phyloP scores from a whole-genome alignment of 495 filamentous ascomycete species.

The Penicillium antarcticum region DNA sequence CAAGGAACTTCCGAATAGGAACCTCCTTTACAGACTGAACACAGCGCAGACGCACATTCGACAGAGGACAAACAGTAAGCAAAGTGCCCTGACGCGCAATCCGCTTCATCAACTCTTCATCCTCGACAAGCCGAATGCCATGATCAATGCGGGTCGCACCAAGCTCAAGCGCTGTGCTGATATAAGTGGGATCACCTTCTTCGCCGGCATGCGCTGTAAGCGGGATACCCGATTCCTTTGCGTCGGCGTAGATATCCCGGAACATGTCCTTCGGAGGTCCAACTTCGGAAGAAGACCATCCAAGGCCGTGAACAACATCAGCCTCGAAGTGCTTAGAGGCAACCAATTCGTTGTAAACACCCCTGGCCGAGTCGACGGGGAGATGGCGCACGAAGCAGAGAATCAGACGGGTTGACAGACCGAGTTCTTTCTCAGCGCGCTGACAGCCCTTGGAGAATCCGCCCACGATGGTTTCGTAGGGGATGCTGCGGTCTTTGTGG shows the following conservation, averaged over 20 bases:
- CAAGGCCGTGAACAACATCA: slow-evolving; percentile 58
- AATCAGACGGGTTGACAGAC: slow-evolving; percentile 60
- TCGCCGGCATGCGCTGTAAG: slow-evolving; percentile 73
- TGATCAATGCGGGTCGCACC: slow-evolving; percentile 66
- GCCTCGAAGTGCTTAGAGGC: slow-evolving; percentile 48
- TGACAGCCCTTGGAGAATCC: slow-evolving; percentile 58
- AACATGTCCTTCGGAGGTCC: slow-evolving; percentile 63
- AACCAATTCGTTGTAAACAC: slow-evolving; percentile 46
- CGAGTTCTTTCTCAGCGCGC: slow-evolving; percentile 60
- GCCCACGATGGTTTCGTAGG: slow-evolving; percentile 54
- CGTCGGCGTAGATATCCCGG: slow-evolving; percentile 54
- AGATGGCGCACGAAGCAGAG: slow-evolving; percentile 70
- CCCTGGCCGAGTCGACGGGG: slow-evolving; percentile 49
- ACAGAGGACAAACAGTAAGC: slow-evolving; percentile 69
- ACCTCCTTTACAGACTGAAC: slow-evolving; percentile 54
- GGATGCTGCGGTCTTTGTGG: slow-evolving; percentile 61
- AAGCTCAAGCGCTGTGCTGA: slow-evolving; percentile 61
- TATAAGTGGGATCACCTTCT: slow-evolving; percentile 67
- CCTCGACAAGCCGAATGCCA: slow-evolving; percentile 62
- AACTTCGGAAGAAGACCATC: slow-evolving; percentile 64
- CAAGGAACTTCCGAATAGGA: slow-evolving; percentile 63
- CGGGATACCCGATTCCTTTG: slow-evolving; percentile 46
- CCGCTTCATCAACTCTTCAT: slow-evolving; percentile 53
- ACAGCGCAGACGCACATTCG: slow-evolving; percentile 64
- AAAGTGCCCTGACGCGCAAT: slow-evolving; percentile 55